Conservation (phyloP, 2,329 filamentous ascomycete species). For the Trichoderma atrobrunneum region DNA sequence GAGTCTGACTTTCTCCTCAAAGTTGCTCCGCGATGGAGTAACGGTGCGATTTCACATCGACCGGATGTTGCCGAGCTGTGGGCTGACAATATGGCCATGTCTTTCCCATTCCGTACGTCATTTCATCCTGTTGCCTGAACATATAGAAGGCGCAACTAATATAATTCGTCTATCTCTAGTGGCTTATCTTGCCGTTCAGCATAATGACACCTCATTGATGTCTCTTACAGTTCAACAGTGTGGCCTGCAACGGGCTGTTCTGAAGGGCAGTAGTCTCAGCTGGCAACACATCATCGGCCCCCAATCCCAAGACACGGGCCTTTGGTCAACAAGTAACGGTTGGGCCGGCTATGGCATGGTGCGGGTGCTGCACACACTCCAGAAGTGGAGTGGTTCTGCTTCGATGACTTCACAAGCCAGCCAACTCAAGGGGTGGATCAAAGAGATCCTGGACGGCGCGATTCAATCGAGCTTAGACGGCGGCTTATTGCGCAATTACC, state of each 20-base stretch:
- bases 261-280: constrained; percentile 18
- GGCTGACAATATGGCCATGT: constrained; percentile 23
- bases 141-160: background rate
- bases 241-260: constrained; percentile 19
- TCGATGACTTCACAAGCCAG: background rate
- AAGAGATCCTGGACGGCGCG: constrained; percentile 21
- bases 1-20: constrained; percentile 18
- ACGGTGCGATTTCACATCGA: constrained; percentile 21
- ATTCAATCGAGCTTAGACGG: constrained; percentile 6
- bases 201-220: constrained; percentile 17
- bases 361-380: constrained; percentile 21
- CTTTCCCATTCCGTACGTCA: constrained; percentile 20
- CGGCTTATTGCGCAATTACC: constrained; percentile 19
- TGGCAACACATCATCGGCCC: constrained; percentile 23
- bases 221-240: constrained; percentile 15
- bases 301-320: constrained; percentile 20
- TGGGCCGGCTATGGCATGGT: constrained; percentile 22
- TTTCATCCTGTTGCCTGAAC: background rate
- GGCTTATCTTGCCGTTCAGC: constrained; percentile 14
- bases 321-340: constrained; percentile 22
- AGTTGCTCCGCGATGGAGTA: constrained; percentile 10
- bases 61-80: constrained; percentile 20
- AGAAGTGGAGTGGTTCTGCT: constrained; percentile 19
- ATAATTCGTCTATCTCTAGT: background rate
- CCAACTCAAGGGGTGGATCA: constrained; percentile 20